These are phyloP conservation scores for Pseudogymnoascus sp. DNA, from an alignment of 2,329 filamentous ascomycete genomes.

Conservation along the genomic window DNA sequence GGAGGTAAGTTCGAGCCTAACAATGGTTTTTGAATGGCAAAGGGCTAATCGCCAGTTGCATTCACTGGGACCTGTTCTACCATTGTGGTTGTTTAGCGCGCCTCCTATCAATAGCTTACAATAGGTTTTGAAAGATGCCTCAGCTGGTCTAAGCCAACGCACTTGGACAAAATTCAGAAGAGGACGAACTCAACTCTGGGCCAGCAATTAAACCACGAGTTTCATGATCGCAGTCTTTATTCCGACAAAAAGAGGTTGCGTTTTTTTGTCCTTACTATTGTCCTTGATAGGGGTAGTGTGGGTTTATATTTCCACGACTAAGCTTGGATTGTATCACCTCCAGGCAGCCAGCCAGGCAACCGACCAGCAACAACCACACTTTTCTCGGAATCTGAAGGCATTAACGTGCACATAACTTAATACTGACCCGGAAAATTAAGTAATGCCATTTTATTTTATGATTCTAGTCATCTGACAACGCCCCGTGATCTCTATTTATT, in stretches of 20 bases:
- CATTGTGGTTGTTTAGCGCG: not conserved
- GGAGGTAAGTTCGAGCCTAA: not conserved
- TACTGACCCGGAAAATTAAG: not conserved
- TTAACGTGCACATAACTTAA: not conserved
- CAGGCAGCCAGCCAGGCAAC: conserved; percentile 3
- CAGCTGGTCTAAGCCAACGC: not conserved
- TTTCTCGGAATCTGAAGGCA: not conserved
- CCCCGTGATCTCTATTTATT: not conserved
- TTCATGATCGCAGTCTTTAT: not conserved
- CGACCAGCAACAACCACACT: not conserved
- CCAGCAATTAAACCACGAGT: not conserved
- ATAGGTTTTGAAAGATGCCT: not conserved
- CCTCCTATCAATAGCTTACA: not conserved
- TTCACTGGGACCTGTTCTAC: not conserved
- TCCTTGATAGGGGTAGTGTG: not conserved
- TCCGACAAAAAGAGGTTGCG: not conserved
- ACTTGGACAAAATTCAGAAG: not conserved
- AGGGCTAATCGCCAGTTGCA: not conserved
- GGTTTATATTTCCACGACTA: not conserved
- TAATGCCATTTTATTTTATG: not conserved
- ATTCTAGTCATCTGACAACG: not conserved
- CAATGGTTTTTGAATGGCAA: not conserved
- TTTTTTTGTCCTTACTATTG: not conserved
- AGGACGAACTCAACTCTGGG: not conserved
- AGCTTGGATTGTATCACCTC: not conserved